Conservation (phyloP, 371 early-diverging fungal genomes). For the Apophysomyces variabilis region DNA sequence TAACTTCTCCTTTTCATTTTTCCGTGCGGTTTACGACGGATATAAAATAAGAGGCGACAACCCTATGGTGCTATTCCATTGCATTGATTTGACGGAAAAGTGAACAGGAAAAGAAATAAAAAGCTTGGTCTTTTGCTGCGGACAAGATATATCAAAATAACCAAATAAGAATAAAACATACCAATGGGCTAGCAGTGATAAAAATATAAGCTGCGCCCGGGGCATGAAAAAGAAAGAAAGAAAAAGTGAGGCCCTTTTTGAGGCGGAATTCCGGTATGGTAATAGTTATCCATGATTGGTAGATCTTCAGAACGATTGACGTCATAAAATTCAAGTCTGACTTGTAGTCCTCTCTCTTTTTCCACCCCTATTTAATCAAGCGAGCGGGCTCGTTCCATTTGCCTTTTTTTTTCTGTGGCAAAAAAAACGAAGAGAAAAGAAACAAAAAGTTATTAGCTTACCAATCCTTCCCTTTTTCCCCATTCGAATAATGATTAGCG, state of each 20-base stretch:
- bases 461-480: not conserved
- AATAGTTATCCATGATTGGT: not conserved
- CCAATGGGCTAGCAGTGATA: not conserved
- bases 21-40: not conserved
- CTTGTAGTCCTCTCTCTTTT: not conserved
- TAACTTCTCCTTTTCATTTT: conserved; percentile 7
- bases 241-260: not conserved
- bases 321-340: not conserved
- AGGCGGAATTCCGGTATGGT: not conserved
- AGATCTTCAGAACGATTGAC: not conserved
- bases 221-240: not conserved
- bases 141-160: not conserved
- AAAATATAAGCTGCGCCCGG: conserved; percentile 1
- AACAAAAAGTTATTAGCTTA: not conserved
- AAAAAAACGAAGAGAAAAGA: not conserved
- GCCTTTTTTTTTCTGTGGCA: not conserved
- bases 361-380: not conserved
- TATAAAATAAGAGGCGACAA: not conserved
- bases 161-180: not conserved
- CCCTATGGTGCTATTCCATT: not conserved
- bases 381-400: not conserved
- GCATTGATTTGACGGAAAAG: not conserved
- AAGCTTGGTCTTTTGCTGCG: not conserved
- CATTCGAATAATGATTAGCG: conserved; percentile 20
- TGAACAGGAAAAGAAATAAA: not conserved